Conservation (phyloP, 2,329 filamentous ascomycete genomes). For the Dactylellina haptotyla region DNA sequence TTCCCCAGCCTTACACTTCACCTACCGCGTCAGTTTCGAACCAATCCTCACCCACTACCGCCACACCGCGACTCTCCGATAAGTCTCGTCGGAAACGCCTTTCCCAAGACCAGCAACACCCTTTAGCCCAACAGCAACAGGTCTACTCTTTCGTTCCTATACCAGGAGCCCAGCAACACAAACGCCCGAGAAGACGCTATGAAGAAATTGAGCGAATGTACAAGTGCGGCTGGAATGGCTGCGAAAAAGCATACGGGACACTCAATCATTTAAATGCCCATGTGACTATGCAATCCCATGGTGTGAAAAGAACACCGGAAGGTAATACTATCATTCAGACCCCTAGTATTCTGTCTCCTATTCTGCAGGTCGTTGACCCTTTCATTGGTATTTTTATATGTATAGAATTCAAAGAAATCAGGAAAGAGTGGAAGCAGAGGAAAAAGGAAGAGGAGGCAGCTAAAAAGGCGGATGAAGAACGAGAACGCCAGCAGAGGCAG, state of each 20-base stretch:
- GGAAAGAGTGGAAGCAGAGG: conserved; percentile 98
- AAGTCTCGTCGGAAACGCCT: conserved; percentile 54
- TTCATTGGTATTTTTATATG: conserved; percentile 16
- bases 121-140: conserved; percentile 67
- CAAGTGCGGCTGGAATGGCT: conserved; percentile 98
- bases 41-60: conserved; percentile 51
- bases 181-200: conserved; percentile 89
- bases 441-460: conserved; percentile 98
- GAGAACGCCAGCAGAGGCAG: conserved; percentile 70
- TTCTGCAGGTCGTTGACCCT: neutral
- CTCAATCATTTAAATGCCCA: conserved; percentile 97
- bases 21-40: conserved; percentile 58
- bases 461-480: conserved; percentile 89
- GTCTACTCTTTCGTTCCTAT: conserved; percentile 99
- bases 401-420: conserved; percentile 97
- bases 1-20: conserved; percentile 53
- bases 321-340: conserved; percentile 70
- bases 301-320: conserved; percentile 93
- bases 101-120: conserved; percentile 61
- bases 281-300: conserved; percentile 98
- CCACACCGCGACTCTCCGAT: conserved; percentile 46
- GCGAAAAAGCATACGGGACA: conserved; percentile 98
- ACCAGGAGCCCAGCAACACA: conserved; percentile 95
- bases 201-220: conserved; percentile 99
- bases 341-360: neutral